These are phyloP conservation scores for Lyophyllum decastes DNA, from an alignment of 768 basidiomycete species.

Conservation along the genomic window DNA sequence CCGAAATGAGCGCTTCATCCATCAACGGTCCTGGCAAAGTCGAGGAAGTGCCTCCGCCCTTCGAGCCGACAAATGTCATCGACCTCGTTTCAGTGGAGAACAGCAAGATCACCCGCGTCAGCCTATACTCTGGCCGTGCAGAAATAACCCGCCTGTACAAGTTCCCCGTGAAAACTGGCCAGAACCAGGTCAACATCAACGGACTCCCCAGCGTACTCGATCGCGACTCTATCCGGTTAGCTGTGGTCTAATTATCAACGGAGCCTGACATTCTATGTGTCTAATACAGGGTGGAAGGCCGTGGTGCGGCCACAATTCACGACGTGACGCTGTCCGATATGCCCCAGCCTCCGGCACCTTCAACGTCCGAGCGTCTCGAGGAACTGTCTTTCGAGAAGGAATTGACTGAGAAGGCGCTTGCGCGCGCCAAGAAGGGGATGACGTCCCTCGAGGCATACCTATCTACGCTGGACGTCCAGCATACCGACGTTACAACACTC, in stretches of 20 bases:
- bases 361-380: slow-evolving; percentile 23
- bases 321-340: slow-evolving; percentile 31
- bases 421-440: slow-evolving; percentile 23
- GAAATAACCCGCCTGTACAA: slow-evolving; percentile 36
- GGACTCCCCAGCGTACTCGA: slow-evolving; percentile 32
- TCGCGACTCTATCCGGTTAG: slow-evolving; percentile 31
- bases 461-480: slow-evolving; percentile 24
- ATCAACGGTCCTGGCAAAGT: too few relatives aligned
- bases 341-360: slow-evolving; percentile 3
- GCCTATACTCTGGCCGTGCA: slow-evolving; percentile 35
- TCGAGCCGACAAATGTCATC: slow-evolving; percentile 18
- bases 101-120: slow-evolving; percentile 36
- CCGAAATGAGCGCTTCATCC: not conserved
- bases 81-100: slow-evolving; percentile 23
- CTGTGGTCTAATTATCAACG: too few relatives aligned
- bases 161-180: slow-evolving; percentile 30
- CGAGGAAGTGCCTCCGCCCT: slow-evolving; percentile 11
- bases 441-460: slow-evolving; percentile 27
- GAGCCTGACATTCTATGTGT: too few relatives aligned
- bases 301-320: slow-evolving; percentile 35
- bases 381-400: slow-evolving; percentile 19
- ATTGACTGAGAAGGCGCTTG: slow-evolving; percentile 19
- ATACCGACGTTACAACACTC: slow-evolving; percentile 21
- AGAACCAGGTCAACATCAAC: slow-evolving; percentile 32
- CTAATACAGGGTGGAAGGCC: slow-evolving; percentile 31